Evolutionary conservation across 768 basidiomycete species (phyloP), one percentile per base, ranked within the genome.

Genomic region (Kwoniella bestiolae): DNA sequence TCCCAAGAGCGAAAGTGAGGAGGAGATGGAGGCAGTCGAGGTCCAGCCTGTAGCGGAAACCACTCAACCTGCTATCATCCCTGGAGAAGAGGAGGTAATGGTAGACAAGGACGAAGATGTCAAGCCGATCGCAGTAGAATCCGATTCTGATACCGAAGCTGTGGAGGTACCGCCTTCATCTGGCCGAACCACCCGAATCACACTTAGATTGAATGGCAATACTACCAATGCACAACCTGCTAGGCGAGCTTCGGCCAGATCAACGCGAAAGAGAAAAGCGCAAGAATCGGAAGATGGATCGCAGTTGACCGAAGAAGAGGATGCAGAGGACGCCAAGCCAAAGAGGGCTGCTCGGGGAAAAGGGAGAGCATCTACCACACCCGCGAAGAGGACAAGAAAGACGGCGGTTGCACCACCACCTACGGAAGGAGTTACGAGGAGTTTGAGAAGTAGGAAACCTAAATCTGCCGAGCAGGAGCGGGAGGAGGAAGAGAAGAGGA

Each of bases 391-490:
- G 21, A 26, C 41, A 5, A 53, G 23, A 5, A 46, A 38, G 7
- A 35, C 18, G 25, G 38, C 28, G 1, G 8, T 41, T 38, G 23
- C 63, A 26, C 3, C 46, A 2, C 21, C 55, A 25, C 5, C 49
- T 1, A 41, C 41, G 1, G 49, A 44, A 45, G 56, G 56, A 1
- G 31, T 58, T 34, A 49, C 56, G 1, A 58, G 65, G 34, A 66
- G 65, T 49, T 31, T 66, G 34, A 53, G 65, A 38, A 60, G 58
- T 56, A 53, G 65, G 21, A 51, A 50, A 21, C 65, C 65, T n/a
- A 66, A 60, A 28, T 45, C 28, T 46, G 65, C 65, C 2, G 28
- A 53, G 35, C 50, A 66, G 44, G 32, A 23, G 28, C 23, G 47
- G 35, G 51, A 60, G 18, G 65, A 66, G 32, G 44, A 58, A 23